Conservation (phyloP, 768 basidiomycete species). For the Porpolomopsis calyptriformis region DNA sequence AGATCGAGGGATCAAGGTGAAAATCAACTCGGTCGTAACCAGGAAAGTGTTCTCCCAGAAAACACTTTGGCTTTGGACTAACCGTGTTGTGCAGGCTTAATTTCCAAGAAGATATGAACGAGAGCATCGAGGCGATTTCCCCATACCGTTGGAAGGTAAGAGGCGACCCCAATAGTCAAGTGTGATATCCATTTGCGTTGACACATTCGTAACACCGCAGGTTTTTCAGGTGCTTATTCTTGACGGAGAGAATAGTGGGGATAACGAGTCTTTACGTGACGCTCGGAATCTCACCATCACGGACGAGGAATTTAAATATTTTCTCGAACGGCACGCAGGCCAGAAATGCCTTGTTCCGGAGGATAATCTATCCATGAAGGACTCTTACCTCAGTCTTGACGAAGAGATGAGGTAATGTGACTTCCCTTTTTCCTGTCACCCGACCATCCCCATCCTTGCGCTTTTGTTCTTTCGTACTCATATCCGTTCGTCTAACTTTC, state of each 20-base stretch:
- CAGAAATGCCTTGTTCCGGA: constrained; percentile 26
- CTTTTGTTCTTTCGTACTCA: too few species aligned
- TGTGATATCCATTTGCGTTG: not conserved
- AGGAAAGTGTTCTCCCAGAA: not conserved
- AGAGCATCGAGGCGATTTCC: constrained; percentile 21
- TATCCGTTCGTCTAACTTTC: not conserved
- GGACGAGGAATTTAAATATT: constrained; percentile 22
- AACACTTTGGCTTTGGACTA: not conserved
- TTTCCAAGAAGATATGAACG: constrained; percentile 32
- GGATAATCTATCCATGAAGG: constrained; percentile 28
- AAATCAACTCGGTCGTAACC: constrained; percentile 27
- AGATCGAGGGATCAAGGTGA: constrained; percentile 26
- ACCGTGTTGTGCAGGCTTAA: constrained; percentile 19
- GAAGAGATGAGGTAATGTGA: constrained; percentile 28
- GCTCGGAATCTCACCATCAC: constrained; percentile 25
- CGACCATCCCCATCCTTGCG: not conserved
- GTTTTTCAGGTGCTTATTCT: constrained; percentile 26
- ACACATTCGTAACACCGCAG: not conserved
- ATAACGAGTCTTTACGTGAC: constrained; percentile 23
- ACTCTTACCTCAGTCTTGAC: constrained; percentile 28
- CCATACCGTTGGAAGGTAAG: constrained; percentile 32
- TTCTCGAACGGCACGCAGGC: constrained; percentile 21
- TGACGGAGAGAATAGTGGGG: constrained; percentile 27
- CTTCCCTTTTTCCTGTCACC: too few species aligned
- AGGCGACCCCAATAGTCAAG: not conserved